Evolutionary conservation across 805 yeast species (phyloP).

Genomic region (Nakazawaea wickerhamii): DNA sequence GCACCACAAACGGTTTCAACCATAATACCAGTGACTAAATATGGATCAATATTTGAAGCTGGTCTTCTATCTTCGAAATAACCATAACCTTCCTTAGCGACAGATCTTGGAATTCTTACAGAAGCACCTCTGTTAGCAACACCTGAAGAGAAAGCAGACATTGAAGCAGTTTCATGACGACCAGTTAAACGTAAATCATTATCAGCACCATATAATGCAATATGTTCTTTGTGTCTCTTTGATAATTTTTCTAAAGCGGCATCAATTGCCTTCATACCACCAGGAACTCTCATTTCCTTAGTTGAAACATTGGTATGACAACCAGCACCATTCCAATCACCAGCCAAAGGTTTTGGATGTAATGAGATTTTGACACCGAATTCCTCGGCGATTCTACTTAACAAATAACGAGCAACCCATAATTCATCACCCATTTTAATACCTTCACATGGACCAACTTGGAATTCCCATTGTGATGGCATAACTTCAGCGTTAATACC

Average conservation of each 20-base stretch:
- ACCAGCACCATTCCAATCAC: constrained; percentile 99
- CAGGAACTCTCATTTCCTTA: constrained; percentile 81
- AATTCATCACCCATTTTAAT: constrained; percentile 95
- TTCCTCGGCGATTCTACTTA: constrained; percentile 96
- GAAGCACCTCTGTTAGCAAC: constrained; percentile 99
- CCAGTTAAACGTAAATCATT: constrained; percentile 96
- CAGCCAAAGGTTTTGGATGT: constrained; percentile 99
- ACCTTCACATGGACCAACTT: constrained; percentile 97
- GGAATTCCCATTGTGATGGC: constrained; percentile 99
- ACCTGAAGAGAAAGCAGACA: constrained; percentile 88
- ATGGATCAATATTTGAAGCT: constrained; percentile 98
- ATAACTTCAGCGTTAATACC: constrained; percentile 99
- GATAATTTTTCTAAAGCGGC: constrained; percentile 89
- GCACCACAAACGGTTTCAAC: constrained; percentile 95
- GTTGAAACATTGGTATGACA: constrained; percentile 99
- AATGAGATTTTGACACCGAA: constrained; percentile 97
- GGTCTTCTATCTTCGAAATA: constrained; percentile 99
- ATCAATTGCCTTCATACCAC: constrained; percentile 95
- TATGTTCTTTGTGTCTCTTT: constrained; percentile 95
- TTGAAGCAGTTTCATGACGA: constrained; percentile 96
- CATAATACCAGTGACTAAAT: constrained; percentile 97
- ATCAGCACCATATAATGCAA: constrained; percentile 91
- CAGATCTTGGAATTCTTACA: constrained; percentile 97
- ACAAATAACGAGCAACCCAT: constrained; percentile 92
- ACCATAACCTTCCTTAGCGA: constrained; percentile 96